phyloP scores from a whole-genome alignment of 495 filamentous ascomycete species.

The Podospora appendiculata region DNA sequence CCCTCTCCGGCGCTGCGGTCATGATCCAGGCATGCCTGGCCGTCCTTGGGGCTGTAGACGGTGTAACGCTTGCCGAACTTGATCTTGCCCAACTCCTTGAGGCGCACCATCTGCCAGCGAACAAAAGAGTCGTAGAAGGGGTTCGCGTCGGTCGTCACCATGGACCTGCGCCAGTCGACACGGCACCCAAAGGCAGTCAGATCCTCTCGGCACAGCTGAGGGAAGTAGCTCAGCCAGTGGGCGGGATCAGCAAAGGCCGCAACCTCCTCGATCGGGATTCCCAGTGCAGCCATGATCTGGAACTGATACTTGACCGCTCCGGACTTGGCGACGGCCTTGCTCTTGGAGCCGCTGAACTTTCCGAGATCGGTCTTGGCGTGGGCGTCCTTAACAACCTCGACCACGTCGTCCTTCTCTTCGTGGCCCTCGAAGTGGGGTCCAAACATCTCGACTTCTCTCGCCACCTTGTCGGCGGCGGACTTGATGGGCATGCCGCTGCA shows the following conservation, averaged over 20 bases:
- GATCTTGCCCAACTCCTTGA: constrained; percentile 75
- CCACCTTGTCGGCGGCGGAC: constrained; percentile 90
- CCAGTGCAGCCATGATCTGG: constrained; percentile 60
- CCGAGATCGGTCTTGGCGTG: constrained; percentile 60
- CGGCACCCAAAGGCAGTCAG: constrained; percentile 64
- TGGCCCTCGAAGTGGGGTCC: constrained; percentile 79
- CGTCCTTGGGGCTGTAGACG: constrained; percentile 75
- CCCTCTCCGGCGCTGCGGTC: constrained; percentile 84
- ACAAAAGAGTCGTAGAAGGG: constrained; percentile 85
- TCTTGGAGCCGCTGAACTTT: constrained; percentile 91
- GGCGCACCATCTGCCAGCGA: constrained; percentile 80
- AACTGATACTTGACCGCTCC: constrained; percentile 68
- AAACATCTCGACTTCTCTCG: constrained; percentile 81
- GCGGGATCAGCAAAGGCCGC: constrained; percentile 70
- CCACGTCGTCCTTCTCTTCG: constrained; percentile 42
- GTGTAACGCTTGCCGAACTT: constrained; percentile 79
- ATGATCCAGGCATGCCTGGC: constrained; percentile 92
- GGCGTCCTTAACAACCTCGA: constrained; percentile 8
- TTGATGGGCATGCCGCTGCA: constrained; percentile 98
- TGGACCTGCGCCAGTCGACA: constrained; percentile 73
- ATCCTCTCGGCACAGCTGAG: constrained; percentile 61
- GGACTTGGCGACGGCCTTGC: constrained; percentile 85
- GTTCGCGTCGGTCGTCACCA: constrained; percentile 82
- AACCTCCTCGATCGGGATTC: constrained; percentile 71
- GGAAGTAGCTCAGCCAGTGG: constrained; percentile 74